These are phyloP conservation scores for Solanum chaucha DNA, from an alignment of 257 asterid species.

Conservation along the genomic window DNA sequence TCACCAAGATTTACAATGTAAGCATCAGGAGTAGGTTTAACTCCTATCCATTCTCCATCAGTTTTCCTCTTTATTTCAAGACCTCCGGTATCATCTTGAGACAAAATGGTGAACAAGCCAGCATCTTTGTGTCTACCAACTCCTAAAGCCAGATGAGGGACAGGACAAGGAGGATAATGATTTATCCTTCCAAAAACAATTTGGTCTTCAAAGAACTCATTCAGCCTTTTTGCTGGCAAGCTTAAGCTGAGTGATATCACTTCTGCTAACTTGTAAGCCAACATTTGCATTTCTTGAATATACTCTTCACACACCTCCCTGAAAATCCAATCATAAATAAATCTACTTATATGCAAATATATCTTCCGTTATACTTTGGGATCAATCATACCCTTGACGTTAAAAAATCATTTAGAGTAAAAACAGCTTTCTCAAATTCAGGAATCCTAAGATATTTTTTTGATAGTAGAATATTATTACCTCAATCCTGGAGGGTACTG, in stretches of 20 bases:
- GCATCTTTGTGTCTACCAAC: conserved; percentile 71
- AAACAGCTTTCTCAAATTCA: no score
- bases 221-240: conserved; percentile 25
- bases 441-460: no score
- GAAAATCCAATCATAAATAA: neutral
- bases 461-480: neutral
- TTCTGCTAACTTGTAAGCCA: conserved; percentile 36
- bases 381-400: neutral
- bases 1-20: conserved; percentile 65
- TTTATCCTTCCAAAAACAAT: conserved; percentile 57
- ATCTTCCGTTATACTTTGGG: neutral
- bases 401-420: neutral
- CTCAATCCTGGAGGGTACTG: conserved; percentile 37
- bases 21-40: conserved; percentile 57
- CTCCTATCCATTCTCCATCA: conserved; percentile 70
- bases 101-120: conserved; percentile 47
- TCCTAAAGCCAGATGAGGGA: conserved; percentile 67
- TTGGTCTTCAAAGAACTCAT: conserved; percentile 40
- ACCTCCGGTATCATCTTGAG: conserved; percentile 67
- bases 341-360: neutral
- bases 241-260: conserved; percentile 55
- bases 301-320: conserved; percentile 55
- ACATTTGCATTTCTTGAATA: conserved; percentile 36
- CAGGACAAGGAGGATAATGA: conserved; percentile 63
- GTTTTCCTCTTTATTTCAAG: conserved; percentile 60